Conservation (phyloP, 164 flowering plant genomes). For the Echeveria elegans region DNA sequence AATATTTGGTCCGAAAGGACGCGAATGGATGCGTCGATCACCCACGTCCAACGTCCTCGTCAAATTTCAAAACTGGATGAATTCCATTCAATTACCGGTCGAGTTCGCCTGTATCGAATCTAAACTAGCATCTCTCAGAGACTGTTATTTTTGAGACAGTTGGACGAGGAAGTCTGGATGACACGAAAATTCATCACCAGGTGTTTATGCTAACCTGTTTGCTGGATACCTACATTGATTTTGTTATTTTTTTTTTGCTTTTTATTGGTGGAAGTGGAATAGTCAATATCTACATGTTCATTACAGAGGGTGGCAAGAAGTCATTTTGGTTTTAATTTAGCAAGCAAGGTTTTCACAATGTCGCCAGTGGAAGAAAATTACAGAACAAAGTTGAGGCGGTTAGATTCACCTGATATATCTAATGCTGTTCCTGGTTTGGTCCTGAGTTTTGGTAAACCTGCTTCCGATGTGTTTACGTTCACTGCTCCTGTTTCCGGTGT, state of each 20-base stretch:
- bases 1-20: background rate
- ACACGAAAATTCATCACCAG: background rate
- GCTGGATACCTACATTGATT: background rate
- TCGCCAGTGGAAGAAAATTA: background rate
- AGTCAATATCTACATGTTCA: background rate
- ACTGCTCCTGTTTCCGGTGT: background rate
- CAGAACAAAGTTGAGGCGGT: background rate
- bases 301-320: background rate
- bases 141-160: no score
- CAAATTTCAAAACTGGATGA: no score
- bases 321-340: background rate
- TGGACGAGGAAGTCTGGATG: background rate
- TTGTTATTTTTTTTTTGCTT: background rate
- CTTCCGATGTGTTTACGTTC: background rate
- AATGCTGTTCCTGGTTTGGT: background rate
- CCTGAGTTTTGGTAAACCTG: background rate
- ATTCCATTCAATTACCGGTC: no score
- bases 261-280: background rate
- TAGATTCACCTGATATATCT: background rate
- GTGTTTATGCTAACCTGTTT: background rate
- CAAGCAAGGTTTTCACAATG: background rate
- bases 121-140: no score
- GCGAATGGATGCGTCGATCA: background rate
- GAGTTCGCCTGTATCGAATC: no score
- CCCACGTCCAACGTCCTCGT: background rate